Conservation (phyloP, 78 protist genomes). For the Corallochytrium limacisporum region DNA sequence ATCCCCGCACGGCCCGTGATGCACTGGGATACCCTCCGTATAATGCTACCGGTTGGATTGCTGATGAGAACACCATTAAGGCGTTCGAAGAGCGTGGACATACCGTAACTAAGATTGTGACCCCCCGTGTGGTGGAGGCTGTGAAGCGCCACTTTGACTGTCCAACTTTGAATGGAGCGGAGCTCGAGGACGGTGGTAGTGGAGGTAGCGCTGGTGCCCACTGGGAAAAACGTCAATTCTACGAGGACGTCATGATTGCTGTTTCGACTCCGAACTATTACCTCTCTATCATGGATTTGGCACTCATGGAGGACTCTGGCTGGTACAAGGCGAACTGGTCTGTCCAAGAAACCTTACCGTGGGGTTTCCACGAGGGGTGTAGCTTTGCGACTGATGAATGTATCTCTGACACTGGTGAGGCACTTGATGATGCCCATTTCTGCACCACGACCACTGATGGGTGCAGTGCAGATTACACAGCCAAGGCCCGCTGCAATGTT, state of each 20-base stretch:
- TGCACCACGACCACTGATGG: no score
- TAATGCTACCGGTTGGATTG: no score
- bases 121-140: neutral
- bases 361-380: no score
- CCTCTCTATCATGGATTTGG: neutral
- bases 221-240: slow-evolving; percentile 8
- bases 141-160: slow-evolving; percentile 13
- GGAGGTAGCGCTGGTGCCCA: slow-evolving; percentile 6
- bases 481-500: no score
- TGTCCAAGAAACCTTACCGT: no score
- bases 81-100: neutral
- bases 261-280: neutral
- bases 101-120: neutral
- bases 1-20: neutral
- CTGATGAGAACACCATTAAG: neutral
- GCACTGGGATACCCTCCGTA: no score
- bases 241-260: neutral
- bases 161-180: neutral
- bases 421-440: no score
- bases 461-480: no score
- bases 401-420: no score
- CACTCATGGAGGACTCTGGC: neutral
- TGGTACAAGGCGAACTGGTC: no score
- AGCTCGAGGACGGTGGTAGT: slow-evolving; percentile 20
- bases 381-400: no score